Evolutionary conservation across 352 stramenopile genomes (phyloP), one percentile per base, ranked within the genome.

Genomic region (Phytophthora cryptogea): DNA sequence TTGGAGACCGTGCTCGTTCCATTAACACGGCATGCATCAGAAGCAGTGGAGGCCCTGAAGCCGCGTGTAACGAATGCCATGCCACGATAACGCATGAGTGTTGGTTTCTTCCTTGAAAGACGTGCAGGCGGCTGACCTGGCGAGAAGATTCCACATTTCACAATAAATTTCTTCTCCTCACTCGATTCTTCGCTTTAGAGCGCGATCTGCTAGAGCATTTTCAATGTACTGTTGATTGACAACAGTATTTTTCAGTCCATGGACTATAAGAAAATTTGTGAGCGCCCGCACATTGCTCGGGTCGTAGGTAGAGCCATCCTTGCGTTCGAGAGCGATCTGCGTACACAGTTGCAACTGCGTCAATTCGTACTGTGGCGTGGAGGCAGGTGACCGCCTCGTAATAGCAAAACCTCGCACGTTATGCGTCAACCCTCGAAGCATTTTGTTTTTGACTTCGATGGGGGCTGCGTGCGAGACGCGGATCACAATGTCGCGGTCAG

Each of bases 1-100:
- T 42, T 90, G 8, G 82, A 94, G 54, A 54, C 63, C 3, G 10
- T 86, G 28, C 56, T 92, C 31, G 67, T 94, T 40, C 80, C 84
- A 3, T 65, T 90, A 49, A 86, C 76, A 9, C 61, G 68, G 4
- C 72, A 80, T 44, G 68, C 74, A 23, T 37, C 33, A n/a, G 59
- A 68, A 54, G 40, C 41, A 27, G 11, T 41, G n/a, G 36, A 57
- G 27, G 27, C 10, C 31, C 14, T 48, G 23, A 62, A 55, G 26
- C 37, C 32, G 1, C 45, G 37, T 14, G 17, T 32, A 23, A 13
- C 30, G 11, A 59, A 40, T n/a, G 20, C 14, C 23, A 10, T 14
- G n/a, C 23, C 36, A 20, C 36, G 36, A 41, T 41, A 41, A 40
- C 7, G 6, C 32, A 37, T 37, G 14, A 37, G 20, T 23, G 1